A percentile compares a stretch with the other conserved stretches of the same genome.
These are phyloP conservation scores for Xerocomus amazonicus DNA, from an alignment of 1,284 basidiomycete species.

Conservation along the genomic window DNA sequence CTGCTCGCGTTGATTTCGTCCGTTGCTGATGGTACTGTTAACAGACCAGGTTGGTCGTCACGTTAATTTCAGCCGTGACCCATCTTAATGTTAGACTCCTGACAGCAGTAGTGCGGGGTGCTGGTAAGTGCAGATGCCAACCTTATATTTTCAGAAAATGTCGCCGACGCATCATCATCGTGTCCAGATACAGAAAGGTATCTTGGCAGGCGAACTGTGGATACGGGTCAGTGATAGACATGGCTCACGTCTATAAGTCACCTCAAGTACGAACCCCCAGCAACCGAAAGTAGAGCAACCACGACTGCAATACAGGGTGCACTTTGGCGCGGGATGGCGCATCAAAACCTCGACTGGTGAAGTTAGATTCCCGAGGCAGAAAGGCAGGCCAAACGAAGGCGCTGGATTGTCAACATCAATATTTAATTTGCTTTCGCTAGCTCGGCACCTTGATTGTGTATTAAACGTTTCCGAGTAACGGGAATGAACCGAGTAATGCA, in stretches of 20 bases:
- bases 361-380: background rate
- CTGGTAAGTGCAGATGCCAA: slow-evolving; percentile 3
- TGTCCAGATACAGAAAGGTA: background rate
- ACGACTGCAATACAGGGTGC: slow-evolving; percentile 4
- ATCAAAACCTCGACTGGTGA: slow-evolving; percentile 10
- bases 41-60: slow-evolving; percentile 8
- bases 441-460: background rate
- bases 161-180: background rate
- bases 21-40: slow-evolving; percentile 1
- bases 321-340: slow-evolving; percentile 4
- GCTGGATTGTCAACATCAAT: background rate
- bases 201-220: background rate
- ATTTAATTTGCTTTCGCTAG: background rate
- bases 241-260: background rate
- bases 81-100: background rate
- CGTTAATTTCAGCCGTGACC: background rate
- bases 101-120: background rate
- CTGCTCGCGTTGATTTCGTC: slow-evolving; percentile 11
- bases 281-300: background rate
- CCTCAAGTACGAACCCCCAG: slow-evolving; percentile 1
- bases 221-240: slow-evolving; percentile 7
- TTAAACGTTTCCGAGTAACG: background rate
- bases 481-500: background rate
- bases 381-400: background rate
- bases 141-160: no score